phyloP scores from a whole-genome alignment of 495 filamentous ascomycete species.

The Daldinia vernicosa region DNA sequence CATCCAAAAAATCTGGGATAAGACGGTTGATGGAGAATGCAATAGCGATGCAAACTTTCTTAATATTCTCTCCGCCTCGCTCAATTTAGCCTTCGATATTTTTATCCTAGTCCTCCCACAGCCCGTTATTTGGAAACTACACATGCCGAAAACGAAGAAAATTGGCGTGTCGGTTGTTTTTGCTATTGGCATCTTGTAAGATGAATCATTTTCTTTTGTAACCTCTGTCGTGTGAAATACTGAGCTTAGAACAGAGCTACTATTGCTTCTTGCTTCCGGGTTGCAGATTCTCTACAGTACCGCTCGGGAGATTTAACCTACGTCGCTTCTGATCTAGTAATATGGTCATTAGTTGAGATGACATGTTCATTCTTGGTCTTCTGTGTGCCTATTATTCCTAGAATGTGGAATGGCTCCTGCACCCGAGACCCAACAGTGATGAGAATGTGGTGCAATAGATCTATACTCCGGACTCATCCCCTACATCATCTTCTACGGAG shows the following conservation, averaged over 20 bases:
- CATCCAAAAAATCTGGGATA: constrained; percentile 12
- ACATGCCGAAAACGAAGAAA: constrained; percentile 27
- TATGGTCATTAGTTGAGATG: not conserved
- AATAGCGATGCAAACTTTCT: not conserved
- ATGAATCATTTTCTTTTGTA: not conserved
- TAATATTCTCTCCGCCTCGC: not conserved
- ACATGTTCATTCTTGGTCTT: constrained; percentile 3
- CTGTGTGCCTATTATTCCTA: not conserved
- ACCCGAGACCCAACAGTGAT: not conserved
- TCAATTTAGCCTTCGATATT: constrained; percentile 24
- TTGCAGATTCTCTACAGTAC: not conserved
- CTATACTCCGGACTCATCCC: not conserved
- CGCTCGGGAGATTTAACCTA: not conserved
- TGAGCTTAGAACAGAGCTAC: not conserved
- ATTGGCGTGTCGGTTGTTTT: constrained; percentile 30
- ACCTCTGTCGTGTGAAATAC: not conserved
- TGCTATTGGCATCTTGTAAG: constrained; percentile 19
- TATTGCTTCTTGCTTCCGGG: constrained; percentile 1
- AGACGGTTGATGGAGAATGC: not conserved
- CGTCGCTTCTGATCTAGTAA: not conserved
- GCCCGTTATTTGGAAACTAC: constrained; percentile 26
- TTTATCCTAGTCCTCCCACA: constrained; percentile 26
- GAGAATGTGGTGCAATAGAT: not conserved
- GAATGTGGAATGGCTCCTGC: not conserved
- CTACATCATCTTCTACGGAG: not conserved